Conservation (phyloP, 495 filamentous ascomycete species). For the Sabuloglossum arenarium region DNA sequence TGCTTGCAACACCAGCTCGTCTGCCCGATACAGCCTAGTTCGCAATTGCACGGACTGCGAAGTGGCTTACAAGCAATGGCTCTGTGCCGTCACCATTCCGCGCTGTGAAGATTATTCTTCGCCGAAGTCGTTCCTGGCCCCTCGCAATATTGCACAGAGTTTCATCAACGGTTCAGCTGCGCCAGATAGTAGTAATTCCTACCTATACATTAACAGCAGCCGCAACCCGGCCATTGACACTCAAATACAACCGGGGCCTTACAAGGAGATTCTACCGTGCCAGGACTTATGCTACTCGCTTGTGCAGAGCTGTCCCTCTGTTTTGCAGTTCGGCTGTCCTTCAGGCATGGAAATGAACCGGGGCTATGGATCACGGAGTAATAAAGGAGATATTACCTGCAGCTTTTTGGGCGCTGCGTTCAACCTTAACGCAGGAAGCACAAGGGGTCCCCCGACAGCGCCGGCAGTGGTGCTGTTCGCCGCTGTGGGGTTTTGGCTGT, state of each 20-base stretch:
- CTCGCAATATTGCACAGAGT: slow-evolving; percentile 41
- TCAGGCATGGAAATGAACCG: slow-evolving; percentile 10
- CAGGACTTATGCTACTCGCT: slow-evolving; percentile 64
- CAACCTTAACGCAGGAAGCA: not conserved
- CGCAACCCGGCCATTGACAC: slow-evolving; percentile 54
- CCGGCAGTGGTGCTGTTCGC: not conserved
- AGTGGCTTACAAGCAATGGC: slow-evolving; percentile 72
- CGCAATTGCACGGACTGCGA: slow-evolving; percentile 56
- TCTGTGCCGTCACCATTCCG: slow-evolving; percentile 83
- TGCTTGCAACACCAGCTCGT: slow-evolving; percentile 53
- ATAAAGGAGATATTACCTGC: not conserved
- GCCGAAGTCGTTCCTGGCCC: slow-evolving; percentile 30
- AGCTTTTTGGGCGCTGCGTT: not conserved
- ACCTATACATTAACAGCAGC: not conserved
- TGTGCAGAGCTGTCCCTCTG: slow-evolving; percentile 65
- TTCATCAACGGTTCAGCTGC: slow-evolving; percentile 46
- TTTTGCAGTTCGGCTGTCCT: slow-evolving; percentile 62
- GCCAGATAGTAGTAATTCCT: not conserved
- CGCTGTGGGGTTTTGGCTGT: not conserved
- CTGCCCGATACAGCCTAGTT: slow-evolving; percentile 60
- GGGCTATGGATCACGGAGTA: not conserved
- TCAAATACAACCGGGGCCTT: slow-evolving; percentile 59
- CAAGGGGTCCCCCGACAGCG: not conserved
- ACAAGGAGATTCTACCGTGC: slow-evolving; percentile 83
- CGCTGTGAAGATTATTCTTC: slow-evolving; percentile 68